These are phyloP conservation scores for Thecaphora thlaspeos DNA, from an alignment of 1,284 basidiomycete species.

Conservation along the genomic window DNA sequence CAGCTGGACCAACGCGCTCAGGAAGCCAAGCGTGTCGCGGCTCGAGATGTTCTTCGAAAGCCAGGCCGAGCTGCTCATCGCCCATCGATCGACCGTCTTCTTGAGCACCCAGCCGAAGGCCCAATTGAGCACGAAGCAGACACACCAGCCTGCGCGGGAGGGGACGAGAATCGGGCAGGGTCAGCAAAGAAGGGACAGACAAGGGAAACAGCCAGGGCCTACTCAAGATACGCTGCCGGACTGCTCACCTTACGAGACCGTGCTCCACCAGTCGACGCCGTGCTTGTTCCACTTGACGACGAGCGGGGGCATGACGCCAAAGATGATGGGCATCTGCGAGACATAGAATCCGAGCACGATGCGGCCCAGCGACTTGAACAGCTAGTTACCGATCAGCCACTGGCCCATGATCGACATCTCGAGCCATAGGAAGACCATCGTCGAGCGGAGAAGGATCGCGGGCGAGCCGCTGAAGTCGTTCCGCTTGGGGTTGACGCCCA, in stretches of 20 bases:
- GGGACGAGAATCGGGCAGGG: no score
- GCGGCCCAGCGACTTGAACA: conserved; percentile 59
- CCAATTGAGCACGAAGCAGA: conserved; percentile 58
- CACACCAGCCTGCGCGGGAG: conserved; percentile 36
- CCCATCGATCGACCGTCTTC: conserved; percentile 23
- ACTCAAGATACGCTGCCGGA: not conserved
- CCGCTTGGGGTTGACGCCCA: conserved; percentile 46
- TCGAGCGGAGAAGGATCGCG: conserved; percentile 31
- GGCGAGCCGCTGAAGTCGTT: conserved; percentile 29
- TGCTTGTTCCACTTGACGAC: conserved; percentile 44
- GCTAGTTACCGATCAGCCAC: conserved; percentile 58
- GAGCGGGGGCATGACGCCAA: conserved; percentile 59
- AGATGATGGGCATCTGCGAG: conserved; percentile 60
- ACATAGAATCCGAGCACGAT: conserved; percentile 60
- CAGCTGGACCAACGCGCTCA: no score
- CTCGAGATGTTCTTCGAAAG: not conserved
- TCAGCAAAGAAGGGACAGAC: no score
- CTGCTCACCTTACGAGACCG: not conserved
- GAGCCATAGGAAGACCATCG: conserved; percentile 56
- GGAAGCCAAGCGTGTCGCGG: not conserved
- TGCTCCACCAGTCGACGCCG: not conserved
- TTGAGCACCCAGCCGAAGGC: conserved; percentile 53
- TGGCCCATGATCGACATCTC: conserved; percentile 59
- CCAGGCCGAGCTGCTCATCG: conserved; percentile 21
- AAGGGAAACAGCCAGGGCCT: no score